Conservation (phyloP, 139 green algal species). For the Chlorella sp. region DNA sequence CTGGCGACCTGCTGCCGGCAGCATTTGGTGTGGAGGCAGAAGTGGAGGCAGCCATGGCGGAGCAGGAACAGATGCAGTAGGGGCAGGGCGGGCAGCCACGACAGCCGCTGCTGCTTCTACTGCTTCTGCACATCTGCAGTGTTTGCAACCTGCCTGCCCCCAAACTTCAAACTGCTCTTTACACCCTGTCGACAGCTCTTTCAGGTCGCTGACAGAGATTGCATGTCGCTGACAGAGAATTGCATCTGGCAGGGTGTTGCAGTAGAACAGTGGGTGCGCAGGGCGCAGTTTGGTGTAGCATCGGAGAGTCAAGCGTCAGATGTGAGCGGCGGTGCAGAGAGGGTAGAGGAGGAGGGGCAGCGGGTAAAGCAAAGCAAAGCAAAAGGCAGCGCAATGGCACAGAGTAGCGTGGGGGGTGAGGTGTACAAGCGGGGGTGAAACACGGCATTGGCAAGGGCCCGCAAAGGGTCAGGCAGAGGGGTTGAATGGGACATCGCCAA, state of each 20-base stretch:
- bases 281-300: too few species aligned
- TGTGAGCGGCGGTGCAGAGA: not conserved
- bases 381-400: not conserved
- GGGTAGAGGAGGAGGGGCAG: too few species aligned
- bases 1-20: constrained; percentile 43
- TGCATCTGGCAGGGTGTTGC: not conserved
- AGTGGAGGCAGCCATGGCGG: not conserved
- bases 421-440: not conserved
- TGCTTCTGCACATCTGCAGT: not conserved
- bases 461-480: not conserved
- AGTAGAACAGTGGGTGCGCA: too few species aligned
- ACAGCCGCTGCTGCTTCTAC: not conserved
- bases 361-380: not conserved
- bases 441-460: too few species aligned
- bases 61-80: not conserved
- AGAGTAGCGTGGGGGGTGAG: not conserved
- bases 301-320: not conserved
- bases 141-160: too few species aligned
- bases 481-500: not conserved
- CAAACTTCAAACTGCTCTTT: too few species aligned
- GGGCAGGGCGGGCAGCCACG: not conserved
- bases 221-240: too few species aligned
- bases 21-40: constrained; percentile 27
- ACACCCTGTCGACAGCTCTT: too few species aligned
- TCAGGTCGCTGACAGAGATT: too few species aligned